Base-by-base conservation (phyloP, 2,329 filamentous ascomycete genomes). In the Trichoderma atrobrunneum region DNA sequence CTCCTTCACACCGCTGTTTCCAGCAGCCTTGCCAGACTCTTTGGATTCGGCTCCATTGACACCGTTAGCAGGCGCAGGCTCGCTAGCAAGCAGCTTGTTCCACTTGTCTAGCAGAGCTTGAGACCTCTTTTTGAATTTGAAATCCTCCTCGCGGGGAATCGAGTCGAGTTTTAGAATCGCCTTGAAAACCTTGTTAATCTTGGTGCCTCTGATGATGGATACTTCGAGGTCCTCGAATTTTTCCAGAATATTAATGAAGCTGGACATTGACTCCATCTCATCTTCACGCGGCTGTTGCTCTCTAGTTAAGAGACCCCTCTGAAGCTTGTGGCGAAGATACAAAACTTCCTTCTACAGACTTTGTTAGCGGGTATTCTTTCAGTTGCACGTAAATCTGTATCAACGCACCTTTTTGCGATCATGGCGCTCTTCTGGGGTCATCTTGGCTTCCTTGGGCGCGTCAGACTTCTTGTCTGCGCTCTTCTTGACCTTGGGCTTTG, bases 171-270 rank as follows among this genome's bases (percentile, higher is more conserved):
- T 98, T 78, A 98, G 85, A 76, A 99, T 96, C 5, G 92, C 94
- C 85, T 97, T 97, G 72, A 99, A 87, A 12, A 99, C 95, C 85
- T 99, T 99, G 89, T 98, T 95, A 82, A 99, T 98, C 87, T 98
- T 99, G 74, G 96, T 99, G 16, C 85, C 86, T 74, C 93, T 90
- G 78, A 98, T 97, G 77, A 98, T 96, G 75, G 90, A 90, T 34
- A 93, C 93, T 80, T 98, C 95, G 5, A 98, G 88, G 75, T 97
- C 93, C 1, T 89, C 84, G 81, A 86, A 91, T 8, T 86, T 88
- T 83, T 99, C 96, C 7, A 99, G 88, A 81, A 97, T 93, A 34
- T 87, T 88, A 72, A 97, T 86, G 78, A 91, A 93, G 21, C 93
- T 91, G 5, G 91, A 91, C 91, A 96, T 94, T 62, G 85, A 83